A percentile compares a stretch with the other conserved stretches of the same genome.
Evolutionary conservation across 106 monocot species (phyloP).

Genomic region (Posidonia australis): DNA sequence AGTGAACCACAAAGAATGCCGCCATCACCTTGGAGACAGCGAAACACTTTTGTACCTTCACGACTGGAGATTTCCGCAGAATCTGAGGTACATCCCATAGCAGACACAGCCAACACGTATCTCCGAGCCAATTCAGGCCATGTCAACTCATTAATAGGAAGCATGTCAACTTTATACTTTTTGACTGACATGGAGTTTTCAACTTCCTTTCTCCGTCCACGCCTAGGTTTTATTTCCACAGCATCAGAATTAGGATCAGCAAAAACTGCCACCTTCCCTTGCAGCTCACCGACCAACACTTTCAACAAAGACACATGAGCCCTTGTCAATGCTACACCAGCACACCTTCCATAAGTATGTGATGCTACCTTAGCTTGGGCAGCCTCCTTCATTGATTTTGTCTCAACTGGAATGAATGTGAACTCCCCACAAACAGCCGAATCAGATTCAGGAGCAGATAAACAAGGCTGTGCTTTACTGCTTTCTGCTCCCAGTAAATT

Average conservation of each 20-base stretch:
- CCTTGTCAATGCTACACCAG: constrained; percentile 53
- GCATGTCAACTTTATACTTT: constrained; percentile 48
- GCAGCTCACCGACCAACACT: constrained; percentile 62
- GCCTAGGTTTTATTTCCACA: constrained; percentile 64
- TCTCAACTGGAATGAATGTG: constrained; percentile 52
- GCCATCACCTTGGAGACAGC: constrained; percentile 90
- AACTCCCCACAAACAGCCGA: constrained; percentile 9
- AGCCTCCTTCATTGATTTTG: constrained; percentile 41
- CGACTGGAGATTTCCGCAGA: constrained; percentile 49
- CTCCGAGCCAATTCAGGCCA: constrained; percentile 95
- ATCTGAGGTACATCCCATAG: constrained; percentile 46
- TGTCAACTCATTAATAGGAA: constrained; percentile 69
- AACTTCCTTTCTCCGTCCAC: constrained; percentile 73
- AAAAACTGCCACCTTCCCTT: constrained; percentile 49
- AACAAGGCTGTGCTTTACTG: constrained; percentile 14
- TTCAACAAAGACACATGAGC: constrained; percentile 65
- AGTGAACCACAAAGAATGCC: constrained; percentile 87
- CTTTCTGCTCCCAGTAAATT: constrained; percentile 21
- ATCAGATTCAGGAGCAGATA: constrained; percentile 17
- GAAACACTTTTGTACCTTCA: constrained; percentile 73
- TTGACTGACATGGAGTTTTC: constrained; percentile 38
- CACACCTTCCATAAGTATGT: constrained; percentile 49
- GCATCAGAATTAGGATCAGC: constrained; percentile 70
- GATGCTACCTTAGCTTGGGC: constrained; percentile 42
- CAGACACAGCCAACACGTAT: constrained; percentile 66